Conservation (phyloP, 768 basidiomycete genomes). For the Mycena galericulata region DNA sequence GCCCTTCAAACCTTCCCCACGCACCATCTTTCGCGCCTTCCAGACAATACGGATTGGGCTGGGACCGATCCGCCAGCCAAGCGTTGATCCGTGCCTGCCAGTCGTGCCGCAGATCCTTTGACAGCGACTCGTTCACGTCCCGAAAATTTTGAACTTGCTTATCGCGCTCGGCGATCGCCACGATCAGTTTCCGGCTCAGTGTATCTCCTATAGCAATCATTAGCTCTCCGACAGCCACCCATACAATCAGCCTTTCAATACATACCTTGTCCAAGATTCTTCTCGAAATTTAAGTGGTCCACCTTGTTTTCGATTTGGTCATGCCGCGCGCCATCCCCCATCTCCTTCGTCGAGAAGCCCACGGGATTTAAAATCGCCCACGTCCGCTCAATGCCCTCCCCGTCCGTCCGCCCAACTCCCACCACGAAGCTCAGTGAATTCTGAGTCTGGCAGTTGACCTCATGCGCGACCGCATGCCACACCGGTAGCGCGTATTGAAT, state of each 20-base stretch:
- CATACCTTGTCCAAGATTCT: slow-evolving; percentile 25
- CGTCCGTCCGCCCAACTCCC: slow-evolving; percentile 43
- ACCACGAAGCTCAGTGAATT: slow-evolving; percentile 21
- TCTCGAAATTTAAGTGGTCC: slow-evolving; percentile 37
- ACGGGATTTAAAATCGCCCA: slow-evolving; percentile 45
- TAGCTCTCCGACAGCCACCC: no score
- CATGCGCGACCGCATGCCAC: slow-evolving; percentile 27
- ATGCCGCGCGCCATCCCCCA: slow-evolving; percentile 38
- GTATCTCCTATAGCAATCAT: slow-evolving; percentile 1
- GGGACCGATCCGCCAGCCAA: slow-evolving; percentile 34
- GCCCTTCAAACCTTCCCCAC: no score
- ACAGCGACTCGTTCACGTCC: slow-evolving; percentile 2
- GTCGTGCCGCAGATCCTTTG: background rate
- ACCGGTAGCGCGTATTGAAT: slow-evolving; percentile 19
- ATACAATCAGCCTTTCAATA: background rate
- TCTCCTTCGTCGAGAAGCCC: slow-evolving; percentile 42
- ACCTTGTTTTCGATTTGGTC: slow-evolving; percentile 48
- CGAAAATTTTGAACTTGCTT: slow-evolving; percentile 8
- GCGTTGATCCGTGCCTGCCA: slow-evolving; percentile 3
- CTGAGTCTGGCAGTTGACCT: slow-evolving; percentile 13
- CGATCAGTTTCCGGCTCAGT: slow-evolving; percentile 12
- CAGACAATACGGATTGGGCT: slow-evolving; percentile 36
- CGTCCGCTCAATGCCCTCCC: slow-evolving; percentile 46
- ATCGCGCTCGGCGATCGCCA: slow-evolving; percentile 24
- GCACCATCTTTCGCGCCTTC: background rate